Base-by-base conservation (phyloP, 139 green algal genomes). In the Deuterostichococcus epilithicus region DNA sequence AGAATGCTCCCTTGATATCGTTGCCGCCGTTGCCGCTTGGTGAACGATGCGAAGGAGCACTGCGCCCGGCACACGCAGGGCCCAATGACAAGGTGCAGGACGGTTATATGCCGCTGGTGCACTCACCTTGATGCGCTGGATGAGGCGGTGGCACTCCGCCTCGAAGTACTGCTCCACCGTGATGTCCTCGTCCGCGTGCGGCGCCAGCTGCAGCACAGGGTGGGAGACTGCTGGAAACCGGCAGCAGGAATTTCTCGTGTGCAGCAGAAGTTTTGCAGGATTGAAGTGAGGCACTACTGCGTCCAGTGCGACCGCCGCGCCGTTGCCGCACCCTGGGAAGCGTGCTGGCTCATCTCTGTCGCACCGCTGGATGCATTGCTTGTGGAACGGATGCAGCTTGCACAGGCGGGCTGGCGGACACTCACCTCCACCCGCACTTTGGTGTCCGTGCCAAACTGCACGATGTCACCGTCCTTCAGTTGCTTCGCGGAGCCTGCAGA, bases 151-250 rank as follows among this genome's bases (percentile, higher is more conserved):
- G 34, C 58, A 71, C 70, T 84, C 80, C 38, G 71, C 72, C 47
- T 78, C 52, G 30, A 84, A 60, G 59, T 78, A 77, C 60, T 84
- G 80, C 63, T 84, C 75, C 39, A 84, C 80, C n/a, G 80, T 84
- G 15, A 78, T 60, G 26, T 45, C 45, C 30, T 84, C 78, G n/a
- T 39, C 65, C 8, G 60, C 35, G 3, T 75, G 69, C 33, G 70
- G 80, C 25, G 68, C 59, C 1, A 78, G 13, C 59, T 81, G 75
- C 69, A 75, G 26, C 6, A 13, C 32, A 36, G 10, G 36, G 8
- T 34, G 10, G n/a, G 18, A 65, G 33, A 71, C 36, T 69, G 33
- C 34, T 68, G 42, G 42, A 13, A 23, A 8, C 8, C 42, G 13
- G 10, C 42, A n/a, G n/a, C n/a, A n/a, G n/a, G n/a, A n/a, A n/a